Percentiles rank a stretch among this genome's conserved stretches.
phyloP scores from a whole-genome alignment of 306 rosid genomes.

The Ziziphus jujuba region DNA sequence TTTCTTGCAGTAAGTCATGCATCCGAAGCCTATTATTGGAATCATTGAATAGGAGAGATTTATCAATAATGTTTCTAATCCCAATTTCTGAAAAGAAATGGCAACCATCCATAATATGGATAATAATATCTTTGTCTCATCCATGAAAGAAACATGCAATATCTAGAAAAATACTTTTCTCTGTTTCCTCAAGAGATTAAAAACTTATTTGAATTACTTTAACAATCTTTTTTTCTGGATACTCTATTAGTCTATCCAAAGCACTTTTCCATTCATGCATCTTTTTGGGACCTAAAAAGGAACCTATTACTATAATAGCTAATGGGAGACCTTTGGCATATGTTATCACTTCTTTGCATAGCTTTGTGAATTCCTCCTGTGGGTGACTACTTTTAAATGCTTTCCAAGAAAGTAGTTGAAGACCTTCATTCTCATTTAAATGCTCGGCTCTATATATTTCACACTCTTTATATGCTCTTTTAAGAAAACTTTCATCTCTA shows the following conservation, averaged over 20 bases:
- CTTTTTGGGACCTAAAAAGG: neutral
- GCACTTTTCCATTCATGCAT: neutral
- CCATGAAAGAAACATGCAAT: constrained; percentile 20
- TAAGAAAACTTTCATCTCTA: constrained; percentile 12
- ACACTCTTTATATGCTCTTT: neutral
- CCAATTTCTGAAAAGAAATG: constrained; percentile 3
- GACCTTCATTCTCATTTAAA: neutral
- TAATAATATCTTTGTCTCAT: neutral
- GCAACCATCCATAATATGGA: constrained; percentile 9
- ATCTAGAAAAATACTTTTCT: constrained; percentile 6
- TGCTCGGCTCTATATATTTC: neutral
- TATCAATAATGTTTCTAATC: neutral
- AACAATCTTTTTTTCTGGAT: neutral
- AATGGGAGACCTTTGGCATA: neutral
- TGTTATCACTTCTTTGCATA: neutral
- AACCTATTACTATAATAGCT: constrained; percentile 15
- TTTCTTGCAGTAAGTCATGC: constrained; percentile 26
- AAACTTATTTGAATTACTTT: constrained; percentile 4
- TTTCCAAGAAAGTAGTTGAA: constrained; percentile 16
- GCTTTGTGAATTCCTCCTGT: neutral
- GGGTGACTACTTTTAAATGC: constrained; percentile 15
- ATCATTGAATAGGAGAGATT: neutral
- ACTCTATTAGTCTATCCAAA: neutral
- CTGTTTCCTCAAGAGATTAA: constrained; percentile 6
- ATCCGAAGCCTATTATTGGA: neutral